Evolutionary conservation across 116 monocot species (phyloP), one percentile per base, ranked within the genome.

Genomic region (Thalassia testudinum): DNA sequence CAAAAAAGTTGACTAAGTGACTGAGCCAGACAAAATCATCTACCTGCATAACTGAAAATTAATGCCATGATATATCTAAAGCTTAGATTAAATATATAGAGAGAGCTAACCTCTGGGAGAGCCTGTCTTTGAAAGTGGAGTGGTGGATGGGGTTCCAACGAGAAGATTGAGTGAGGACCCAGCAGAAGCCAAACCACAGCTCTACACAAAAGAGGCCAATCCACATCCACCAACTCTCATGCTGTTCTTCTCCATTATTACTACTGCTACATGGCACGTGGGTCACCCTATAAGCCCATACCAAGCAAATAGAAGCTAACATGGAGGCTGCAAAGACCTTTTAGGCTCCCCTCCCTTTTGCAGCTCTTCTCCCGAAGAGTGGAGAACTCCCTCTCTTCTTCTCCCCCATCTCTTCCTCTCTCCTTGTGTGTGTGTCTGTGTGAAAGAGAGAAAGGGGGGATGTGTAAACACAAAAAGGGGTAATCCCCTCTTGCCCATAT

Each of bases 121-220:
- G 75, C 43, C 70, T 63, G 21, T 78, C 62, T 21, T 58, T 75
- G 78, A 72, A 82, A 55, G 82, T 61, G 43, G 1, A 24, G 52
- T 60, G 69, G 57, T 73, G 63, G 24, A 66, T 13, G 7, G 78
- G 75, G 52, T 62, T 73, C 82, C 78, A 87, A 1, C 87, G 72
- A 6, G 62, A 50, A 6, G 78, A 68, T 37, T 67, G 78, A 7
- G 75, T 82, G 58, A 87, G 37, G 26, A 87, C 21, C 82, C 81
- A 86, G 56, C 78, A 81, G 55, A 81, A 65, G 7, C 66, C 66
- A 42, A 75, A 81, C 81, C 81, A 86, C 7, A 86, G 42, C 63
- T 86, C 86, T n/a, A 75, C 72, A 1, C 45, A 52, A 16, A 75
- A 49, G 49, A 86, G n/a, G 22, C 72, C 81, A n/a, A 72, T 40